These are phyloP conservation scores for Platismatia glauca DNA, from an alignment of 495 filamentous ascomycete genomes.

Conservation along the genomic window DNA sequence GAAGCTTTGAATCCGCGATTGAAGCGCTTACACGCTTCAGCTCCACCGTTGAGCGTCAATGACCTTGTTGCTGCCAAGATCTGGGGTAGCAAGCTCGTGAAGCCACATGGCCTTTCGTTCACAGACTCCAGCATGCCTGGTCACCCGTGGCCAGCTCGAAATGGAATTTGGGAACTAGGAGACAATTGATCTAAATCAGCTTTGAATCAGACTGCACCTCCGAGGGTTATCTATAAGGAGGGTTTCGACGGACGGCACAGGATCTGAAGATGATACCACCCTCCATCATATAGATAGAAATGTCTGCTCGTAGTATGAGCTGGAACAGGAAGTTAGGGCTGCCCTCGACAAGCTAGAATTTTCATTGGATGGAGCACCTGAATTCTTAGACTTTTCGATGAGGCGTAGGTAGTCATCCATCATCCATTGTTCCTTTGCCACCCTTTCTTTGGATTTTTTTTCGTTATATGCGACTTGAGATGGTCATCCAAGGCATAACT, in stretches of 20 bases:
- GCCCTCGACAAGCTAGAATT: neutral
- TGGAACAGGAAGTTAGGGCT: neutral
- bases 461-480: neutral
- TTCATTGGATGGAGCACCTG: neutral
- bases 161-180: neutral
- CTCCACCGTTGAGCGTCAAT: neutral
- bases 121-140: neutral
- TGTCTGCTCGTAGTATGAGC: too few relatives aligned
- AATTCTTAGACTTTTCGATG: neutral
- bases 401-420: neutral
- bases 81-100: slow-evolving; percentile 10
- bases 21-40: slow-evolving; percentile 6
- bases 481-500: neutral
- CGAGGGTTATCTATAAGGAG: too few relatives aligned
- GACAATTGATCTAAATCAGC: neutral
- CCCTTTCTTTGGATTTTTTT: neutral
- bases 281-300: neutral
- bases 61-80: neutral
- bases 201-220: too few relatives aligned
- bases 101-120: neutral
- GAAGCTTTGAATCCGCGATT: neutral
- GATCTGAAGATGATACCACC: neutral
- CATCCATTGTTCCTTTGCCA: neutral
- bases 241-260: neutral
- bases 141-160: neutral